phyloP scores from a whole-genome alignment of 805 yeast genomes.

The Nakazawaea sp. region DNA sequence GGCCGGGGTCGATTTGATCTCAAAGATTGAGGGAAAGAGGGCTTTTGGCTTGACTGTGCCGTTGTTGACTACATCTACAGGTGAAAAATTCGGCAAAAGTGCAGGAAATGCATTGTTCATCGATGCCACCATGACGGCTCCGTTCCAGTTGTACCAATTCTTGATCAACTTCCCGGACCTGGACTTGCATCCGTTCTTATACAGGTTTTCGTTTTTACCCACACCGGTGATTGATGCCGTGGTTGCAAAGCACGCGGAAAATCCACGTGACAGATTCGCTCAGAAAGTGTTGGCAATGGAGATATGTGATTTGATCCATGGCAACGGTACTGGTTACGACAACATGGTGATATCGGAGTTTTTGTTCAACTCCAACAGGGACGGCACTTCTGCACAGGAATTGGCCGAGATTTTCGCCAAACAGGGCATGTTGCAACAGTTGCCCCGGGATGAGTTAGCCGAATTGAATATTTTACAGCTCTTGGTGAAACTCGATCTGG shows the following conservation, averaged over 20 bases:
- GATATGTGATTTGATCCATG: constrained; percentile 84
- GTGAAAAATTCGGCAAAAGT: constrained; percentile 93
- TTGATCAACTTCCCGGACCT: constrained; percentile 76
- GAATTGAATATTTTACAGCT: constrained; percentile 41
- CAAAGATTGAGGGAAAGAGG: constrained; percentile 30
- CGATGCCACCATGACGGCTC: constrained; percentile 63
- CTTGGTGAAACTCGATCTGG: constrained; percentile 39
- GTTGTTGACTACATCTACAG: constrained; percentile 76
- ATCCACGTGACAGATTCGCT: constrained; percentile 63
- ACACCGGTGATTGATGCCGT: constrained; percentile 47
- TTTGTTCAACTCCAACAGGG: constrained; percentile 33
- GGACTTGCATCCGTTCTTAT: constrained; percentile 62
- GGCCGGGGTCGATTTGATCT: constrained; percentile 87
- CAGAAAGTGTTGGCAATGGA: constrained; percentile 78
- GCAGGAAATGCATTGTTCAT: constrained; percentile 96
- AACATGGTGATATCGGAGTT: constrained; percentile 64
- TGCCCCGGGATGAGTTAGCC: constrained; percentile 25
- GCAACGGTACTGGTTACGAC: constrained; percentile 63
- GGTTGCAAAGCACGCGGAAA: constrained; percentile 41
- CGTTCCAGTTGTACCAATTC: constrained; percentile 80
- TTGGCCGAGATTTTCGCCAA: constrained; percentile 47
- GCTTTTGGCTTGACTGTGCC: constrained; percentile 87
- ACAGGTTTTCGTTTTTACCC: constrained; percentile 77
- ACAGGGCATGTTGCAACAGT: constrained; percentile 45
- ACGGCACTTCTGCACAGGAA: constrained; percentile 42